Percentiles rank a stretch among this genome's conserved stretches.
phyloP scores from a whole-genome alignment of 257 asterid genomes.

The Przewalskia tangutica region DNA sequence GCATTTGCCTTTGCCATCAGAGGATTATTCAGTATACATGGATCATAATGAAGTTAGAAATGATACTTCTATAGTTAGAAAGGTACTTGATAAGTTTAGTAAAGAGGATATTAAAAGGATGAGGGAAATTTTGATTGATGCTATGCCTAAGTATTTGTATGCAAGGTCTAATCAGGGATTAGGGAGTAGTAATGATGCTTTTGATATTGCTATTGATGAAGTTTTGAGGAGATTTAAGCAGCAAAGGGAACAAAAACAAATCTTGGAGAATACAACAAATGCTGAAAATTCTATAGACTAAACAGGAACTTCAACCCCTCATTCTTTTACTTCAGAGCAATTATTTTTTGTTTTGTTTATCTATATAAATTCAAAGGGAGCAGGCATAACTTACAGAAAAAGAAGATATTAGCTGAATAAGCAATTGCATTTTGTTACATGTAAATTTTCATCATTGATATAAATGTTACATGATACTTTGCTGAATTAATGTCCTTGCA shows the following conservation, averaged over 20 bases:
- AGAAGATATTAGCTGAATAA: neutral
- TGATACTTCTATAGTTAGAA: slow-evolving; percentile 8
- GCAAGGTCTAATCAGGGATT: slow-evolving; percentile 11
- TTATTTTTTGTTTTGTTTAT: neutral
- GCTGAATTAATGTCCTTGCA: neutral
- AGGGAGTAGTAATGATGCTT: slow-evolving; percentile 18
- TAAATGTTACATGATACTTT: neutral
- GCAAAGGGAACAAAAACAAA: neutral
- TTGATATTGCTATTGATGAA: slow-evolving; percentile 19
- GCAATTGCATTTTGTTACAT: neutral
- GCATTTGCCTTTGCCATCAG: slow-evolving; percentile 19
- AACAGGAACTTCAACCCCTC: neutral
- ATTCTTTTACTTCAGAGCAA: neutral
- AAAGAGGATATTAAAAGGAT: slow-evolving; percentile 25
- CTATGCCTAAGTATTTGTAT: slow-evolving; percentile 27
- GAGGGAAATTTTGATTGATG: slow-evolving; percentile 25
- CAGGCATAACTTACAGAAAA: neutral
- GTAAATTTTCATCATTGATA: neutral
- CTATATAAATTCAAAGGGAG: neutral
- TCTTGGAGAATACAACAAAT: neutral
- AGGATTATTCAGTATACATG: slow-evolving; percentile 27
- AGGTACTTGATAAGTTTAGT: slow-evolving; percentile 14
- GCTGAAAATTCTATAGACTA: neutral
- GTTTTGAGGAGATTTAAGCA: slow-evolving; percentile 18
- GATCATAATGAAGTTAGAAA: slow-evolving; percentile 21